phyloP scores from a whole-genome alignment of 352 stramenopile species.

The Phytophthora gonapodyides region DNA sequence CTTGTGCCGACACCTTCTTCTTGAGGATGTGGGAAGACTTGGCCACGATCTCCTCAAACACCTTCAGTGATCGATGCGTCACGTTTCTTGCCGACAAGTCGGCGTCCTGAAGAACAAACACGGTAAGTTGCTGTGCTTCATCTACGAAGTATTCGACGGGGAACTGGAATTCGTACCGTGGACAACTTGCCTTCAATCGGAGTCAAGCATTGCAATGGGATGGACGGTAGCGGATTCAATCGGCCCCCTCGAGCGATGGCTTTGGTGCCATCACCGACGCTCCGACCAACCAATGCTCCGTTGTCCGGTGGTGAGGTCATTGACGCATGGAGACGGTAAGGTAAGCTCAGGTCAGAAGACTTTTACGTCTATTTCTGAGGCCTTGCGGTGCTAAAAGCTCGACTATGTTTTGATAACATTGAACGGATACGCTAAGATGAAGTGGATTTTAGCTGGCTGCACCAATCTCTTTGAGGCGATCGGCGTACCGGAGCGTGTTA shows the following conservation, averaged over 20 bases:
- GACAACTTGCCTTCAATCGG: slow-evolving; percentile 45
- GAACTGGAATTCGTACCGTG: slow-evolving; percentile 17
- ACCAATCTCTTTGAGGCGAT: slow-evolving; percentile 94
- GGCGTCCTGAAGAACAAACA: slow-evolving; percentile 37
- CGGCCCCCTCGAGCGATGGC: slow-evolving; percentile 9
- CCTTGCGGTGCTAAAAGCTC: too few relatives aligned
- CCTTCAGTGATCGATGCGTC: slow-evolving; percentile 35
- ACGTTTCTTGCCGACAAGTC: slow-evolving; percentile 56
- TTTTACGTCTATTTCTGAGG: slow-evolving; percentile 16
- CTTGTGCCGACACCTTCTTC: slow-evolving; percentile 41
- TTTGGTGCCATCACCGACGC: slow-evolving; percentile 2
- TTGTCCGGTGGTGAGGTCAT: slow-evolving; percentile 22
- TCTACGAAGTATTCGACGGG: background rate
- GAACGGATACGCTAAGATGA: slow-evolving; percentile 32
- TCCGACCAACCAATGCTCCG: background rate
- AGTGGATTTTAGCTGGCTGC: slow-evolving; percentile 8
- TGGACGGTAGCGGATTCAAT: slow-evolving; percentile 20
- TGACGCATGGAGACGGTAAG: slow-evolving; percentile 7
- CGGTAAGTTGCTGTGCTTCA: background rate
- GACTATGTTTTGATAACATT: too few relatives aligned
- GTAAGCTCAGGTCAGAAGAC: background rate
- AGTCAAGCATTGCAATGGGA: slow-evolving; percentile 40
- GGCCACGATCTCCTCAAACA: slow-evolving; percentile 42
- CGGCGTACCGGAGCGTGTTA: slow-evolving; percentile 96
- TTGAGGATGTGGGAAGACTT: slow-evolving; percentile 46